These are phyloP conservation scores for Smallanthus sonchifolius DNA, from an alignment of 129 eudicot genomes.

Conservation along the genomic window DNA sequence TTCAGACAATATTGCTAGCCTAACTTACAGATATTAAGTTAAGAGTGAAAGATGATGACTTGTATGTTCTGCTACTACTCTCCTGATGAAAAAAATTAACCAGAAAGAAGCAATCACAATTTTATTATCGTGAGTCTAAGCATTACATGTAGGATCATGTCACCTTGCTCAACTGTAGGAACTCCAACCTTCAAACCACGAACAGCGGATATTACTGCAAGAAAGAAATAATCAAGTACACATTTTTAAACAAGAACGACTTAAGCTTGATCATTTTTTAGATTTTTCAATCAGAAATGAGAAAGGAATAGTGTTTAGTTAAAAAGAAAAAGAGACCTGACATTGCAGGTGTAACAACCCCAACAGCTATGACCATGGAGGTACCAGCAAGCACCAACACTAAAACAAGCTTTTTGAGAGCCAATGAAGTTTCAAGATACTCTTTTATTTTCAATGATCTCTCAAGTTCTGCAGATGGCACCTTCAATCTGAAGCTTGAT, in stretches of 20 bases:
- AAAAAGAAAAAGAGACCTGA: conserved; percentile 51
- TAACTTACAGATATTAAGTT: not conserved
- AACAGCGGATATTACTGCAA: conserved; percentile 92
- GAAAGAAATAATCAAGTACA: conserved; percentile 15
- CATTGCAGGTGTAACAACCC: conserved; percentile 97
- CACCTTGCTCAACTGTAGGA: conserved; percentile 69
- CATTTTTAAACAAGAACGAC: not conserved
- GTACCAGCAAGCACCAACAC: conserved; percentile 93
- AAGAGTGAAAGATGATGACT: not conserved
- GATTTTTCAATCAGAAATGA: not conserved
- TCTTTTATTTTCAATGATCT: conserved; percentile 83
- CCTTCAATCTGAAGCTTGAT: conserved; percentile 92
- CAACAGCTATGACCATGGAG: conserved; percentile 95
- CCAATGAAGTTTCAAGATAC: conserved; percentile 65
- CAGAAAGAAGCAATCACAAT: conserved; percentile 30
- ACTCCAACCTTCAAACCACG: conserved; percentile 83
- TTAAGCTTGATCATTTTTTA: conserved; percentile 4
- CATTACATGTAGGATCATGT: conserved; percentile 36
- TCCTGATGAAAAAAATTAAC: conserved; percentile 5
- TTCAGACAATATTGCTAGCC: conserved; percentile 8
- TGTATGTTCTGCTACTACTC: conserved; percentile 13
- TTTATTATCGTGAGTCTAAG: conserved; percentile 27
- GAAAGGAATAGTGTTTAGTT: not conserved
- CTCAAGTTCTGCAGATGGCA: conserved; percentile 94
- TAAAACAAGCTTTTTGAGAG: conserved; percentile 75